A percentile compares a stretch with the other conserved stretches of the same genome.
Conservation (phyloP, 306 rosid species). For the Cucurbita maxima region DNA sequence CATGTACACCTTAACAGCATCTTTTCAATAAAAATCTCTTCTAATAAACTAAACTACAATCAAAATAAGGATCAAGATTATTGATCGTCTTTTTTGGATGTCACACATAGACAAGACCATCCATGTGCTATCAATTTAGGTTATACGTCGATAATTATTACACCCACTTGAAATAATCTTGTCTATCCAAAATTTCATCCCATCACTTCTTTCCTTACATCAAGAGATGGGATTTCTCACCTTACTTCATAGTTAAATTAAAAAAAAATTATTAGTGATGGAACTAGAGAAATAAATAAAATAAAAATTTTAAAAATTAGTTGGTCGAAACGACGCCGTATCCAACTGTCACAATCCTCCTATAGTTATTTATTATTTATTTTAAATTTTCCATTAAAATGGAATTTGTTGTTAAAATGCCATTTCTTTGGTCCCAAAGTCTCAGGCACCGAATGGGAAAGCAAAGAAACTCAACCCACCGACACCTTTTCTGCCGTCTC, state of each 20-base stretch:
- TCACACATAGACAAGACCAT: constrained; percentile 35
- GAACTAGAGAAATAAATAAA: not conserved
- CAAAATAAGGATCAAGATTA: not conserved
- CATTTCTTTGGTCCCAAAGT: constrained; percentile 29
- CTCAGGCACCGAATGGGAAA: constrained; percentile 19
- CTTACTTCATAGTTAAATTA: not conserved
- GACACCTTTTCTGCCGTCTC: constrained; percentile 20
- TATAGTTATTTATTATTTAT: not conserved
- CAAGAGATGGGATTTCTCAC: constrained; percentile 12
- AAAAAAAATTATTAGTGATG: not conserved
- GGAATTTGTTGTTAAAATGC: not conserved
- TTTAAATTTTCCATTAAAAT: not conserved
- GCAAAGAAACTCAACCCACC: constrained; percentile 37
- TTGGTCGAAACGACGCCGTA: not conserved
- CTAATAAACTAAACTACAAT: not conserved
- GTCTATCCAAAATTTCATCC: constrained; percentile 21
- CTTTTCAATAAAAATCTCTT: not conserved
- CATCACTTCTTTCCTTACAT: constrained; percentile 24
- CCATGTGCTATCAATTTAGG: constrained; percentile 51
- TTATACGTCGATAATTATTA: constrained; percentile 35
- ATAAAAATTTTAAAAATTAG: not conserved
- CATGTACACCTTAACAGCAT: not conserved
- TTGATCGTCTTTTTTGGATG: not conserved
- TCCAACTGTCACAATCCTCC: constrained; percentile 4
- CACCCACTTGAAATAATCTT: constrained; percentile 40